These are phyloP conservation scores for Candida montana DNA, from an alignment of 805 yeast species.

Conservation along the genomic window DNA sequence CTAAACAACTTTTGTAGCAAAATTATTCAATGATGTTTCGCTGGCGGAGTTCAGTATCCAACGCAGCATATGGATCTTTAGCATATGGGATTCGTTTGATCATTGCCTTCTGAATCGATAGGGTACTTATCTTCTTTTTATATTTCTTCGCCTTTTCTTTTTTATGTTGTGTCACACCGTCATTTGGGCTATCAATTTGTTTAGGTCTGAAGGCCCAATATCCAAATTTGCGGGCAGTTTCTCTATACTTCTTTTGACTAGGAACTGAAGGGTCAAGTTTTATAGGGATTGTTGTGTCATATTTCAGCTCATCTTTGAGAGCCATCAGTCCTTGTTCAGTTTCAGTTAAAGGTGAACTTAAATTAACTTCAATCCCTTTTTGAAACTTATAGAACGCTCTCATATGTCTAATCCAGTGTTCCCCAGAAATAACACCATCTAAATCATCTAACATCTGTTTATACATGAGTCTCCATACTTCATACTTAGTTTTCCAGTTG, in stretches of 20 bases:
- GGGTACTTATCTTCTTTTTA: conserved; percentile 21
- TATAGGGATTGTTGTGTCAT: conserved; percentile 6
- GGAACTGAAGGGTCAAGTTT: conserved; percentile 3
- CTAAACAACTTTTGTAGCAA: too few species aligned
- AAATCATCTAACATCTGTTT: conserved; percentile 17
- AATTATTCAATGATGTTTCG: conserved; percentile 16
- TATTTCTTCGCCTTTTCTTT: conserved; percentile 12
- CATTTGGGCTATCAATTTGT: background rate
- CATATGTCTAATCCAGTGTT: conserved; percentile 22
- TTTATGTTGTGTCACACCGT: background rate
- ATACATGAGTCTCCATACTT: conserved; percentile 23
- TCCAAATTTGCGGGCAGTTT: conserved; percentile 13
- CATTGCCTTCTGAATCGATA: conserved; percentile 27
- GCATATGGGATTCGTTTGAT: conserved; percentile 28
- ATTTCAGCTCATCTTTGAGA: background rate
- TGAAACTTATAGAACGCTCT: conserved; percentile 19
- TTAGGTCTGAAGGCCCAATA: conserved; percentile 6
- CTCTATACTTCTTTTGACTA: conserved; percentile 3
- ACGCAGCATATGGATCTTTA: conserved; percentile 25
- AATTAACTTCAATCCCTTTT: conserved; percentile 13
- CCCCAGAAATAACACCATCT: conserved; percentile 18
- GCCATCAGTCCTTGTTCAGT: conserved; percentile 11
- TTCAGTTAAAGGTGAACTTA: conserved; percentile 15
- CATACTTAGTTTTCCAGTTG: conserved; percentile 22
- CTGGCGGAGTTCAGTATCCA: conserved; percentile 27